Percentiles rank a stretch among this genome's conserved stretches.
phyloP scores from a whole-genome alignment of 2,329 filamentous ascomycete genomes.

The Coniella vitis region DNA sequence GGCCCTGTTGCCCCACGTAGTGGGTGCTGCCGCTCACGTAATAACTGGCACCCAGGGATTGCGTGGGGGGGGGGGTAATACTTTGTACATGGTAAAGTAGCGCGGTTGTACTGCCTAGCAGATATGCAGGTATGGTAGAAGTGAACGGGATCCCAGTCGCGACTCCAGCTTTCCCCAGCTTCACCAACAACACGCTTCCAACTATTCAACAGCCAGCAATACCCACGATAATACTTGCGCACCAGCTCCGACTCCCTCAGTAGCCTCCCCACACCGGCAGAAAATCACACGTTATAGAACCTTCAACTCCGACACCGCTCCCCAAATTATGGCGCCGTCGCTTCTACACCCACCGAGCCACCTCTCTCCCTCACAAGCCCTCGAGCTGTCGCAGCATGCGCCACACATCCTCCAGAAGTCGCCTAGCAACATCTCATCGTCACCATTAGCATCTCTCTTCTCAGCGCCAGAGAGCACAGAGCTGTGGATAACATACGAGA shows the following conservation, averaged over 20 bases:
- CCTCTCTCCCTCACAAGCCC: conserved; percentile 47
- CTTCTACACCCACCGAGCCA: conserved; percentile 51
- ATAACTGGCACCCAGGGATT: neutral
- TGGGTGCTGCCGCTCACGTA: neutral
- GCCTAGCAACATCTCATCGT: conserved; percentile 47
- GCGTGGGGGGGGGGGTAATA: neutral
- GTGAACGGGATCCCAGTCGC: neutral
- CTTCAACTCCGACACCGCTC: neutral
- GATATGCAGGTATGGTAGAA: no score
- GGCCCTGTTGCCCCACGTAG: conserved; percentile 13
- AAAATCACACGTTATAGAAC: no score
- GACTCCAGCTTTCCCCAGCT: neutral
- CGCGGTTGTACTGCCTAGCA: no score
- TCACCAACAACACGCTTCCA: neutral
- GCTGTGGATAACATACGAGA: conserved; percentile 80
- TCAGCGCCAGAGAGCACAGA: conserved; percentile 64
- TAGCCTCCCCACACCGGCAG: no score
- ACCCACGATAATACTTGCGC: no score
- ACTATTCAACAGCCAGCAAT: neutral
- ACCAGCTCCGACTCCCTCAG: no score
- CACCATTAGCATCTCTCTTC: conserved; percentile 46
- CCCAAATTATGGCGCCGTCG: conserved; percentile 39
- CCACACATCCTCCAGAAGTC: conserved; percentile 48
- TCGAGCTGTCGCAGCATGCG: conserved; percentile 55
- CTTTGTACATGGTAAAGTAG: no score